Evolutionary conservation across 805 yeast genomes (phyloP), one percentile per base, ranked within the genome.

Genomic region (Yamadazyma olivae): DNA sequence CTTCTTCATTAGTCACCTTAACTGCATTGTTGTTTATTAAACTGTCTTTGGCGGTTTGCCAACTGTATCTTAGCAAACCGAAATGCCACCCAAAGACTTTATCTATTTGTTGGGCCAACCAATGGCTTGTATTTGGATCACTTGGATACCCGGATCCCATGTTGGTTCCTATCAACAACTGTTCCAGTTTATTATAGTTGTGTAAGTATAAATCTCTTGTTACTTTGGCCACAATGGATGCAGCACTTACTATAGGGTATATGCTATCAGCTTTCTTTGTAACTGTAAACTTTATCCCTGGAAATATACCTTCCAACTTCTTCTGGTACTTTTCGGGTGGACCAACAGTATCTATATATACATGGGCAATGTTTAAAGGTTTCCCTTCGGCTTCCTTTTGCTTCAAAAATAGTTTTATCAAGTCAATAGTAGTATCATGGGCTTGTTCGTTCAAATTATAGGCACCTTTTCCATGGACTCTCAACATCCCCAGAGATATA

Each of bases 341-440:
- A 0, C 99, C 99, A 27, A 93, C 99, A 0, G 99, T 93, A 56
- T 93, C 99, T 4, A 93, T 90, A 56, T 74, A 93, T 0, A 90
- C 75, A 53, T 87, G 87, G 18, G 67, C 71, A 5, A 93, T 54
- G 26, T 77, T 73, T 5, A 86, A 81, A 6, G 12, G 8, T 5
- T 16, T 17, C 6, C 20, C 30, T 20, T 20, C 23, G 14, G 8
- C 14, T 6, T 27, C 13, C 1, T 86, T 84, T 23, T 65, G 60
- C 20, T 71, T 75, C 4, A 86, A 25, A 0, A 86, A 81, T 8
- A 74, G 77, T 41, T 74, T 75, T 26, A 93, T 88, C 41, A 93
- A 62, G 12, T 67, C 78, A 53, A 90, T 90, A 0, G 99, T 93
- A 0, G 95, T 81, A 50, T 89, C 95, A 53, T 93, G 98, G 0